phyloP scores from a whole-genome alignment of 306 rosid genomes.

The Oxytropis ochrocephala region DNA sequence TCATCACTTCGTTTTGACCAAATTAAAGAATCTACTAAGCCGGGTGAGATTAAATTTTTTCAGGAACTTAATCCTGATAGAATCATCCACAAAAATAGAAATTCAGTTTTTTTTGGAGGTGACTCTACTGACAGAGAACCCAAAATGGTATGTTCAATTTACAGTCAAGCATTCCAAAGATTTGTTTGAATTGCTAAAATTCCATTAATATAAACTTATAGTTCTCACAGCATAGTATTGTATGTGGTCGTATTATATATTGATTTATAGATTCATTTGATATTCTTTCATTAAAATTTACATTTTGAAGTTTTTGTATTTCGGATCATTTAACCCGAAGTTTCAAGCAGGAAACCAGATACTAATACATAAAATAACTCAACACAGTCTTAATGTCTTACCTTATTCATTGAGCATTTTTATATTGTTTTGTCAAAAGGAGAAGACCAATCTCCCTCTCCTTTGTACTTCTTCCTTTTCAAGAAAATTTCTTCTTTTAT shows the following conservation, averaged over 20 bases:
- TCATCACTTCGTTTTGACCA: constrained; percentile 22
- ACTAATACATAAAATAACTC: neutral
- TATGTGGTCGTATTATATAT: neutral
- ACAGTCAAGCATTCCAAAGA: neutral
- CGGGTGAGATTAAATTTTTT: constrained; percentile 35
- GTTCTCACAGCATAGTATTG: constrained; percentile 10
- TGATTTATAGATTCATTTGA: neutral
- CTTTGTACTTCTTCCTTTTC: constrained; percentile 12
- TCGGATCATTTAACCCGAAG: neutral
- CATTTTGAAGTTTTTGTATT: neutral
- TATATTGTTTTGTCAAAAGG: constrained; percentile 15
- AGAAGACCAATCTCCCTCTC: neutral
- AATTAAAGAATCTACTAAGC: constrained; percentile 32
- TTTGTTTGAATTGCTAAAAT: constrained; percentile 15
- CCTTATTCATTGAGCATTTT: constrained; percentile 14
- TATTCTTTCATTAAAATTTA: constrained; percentile 1
- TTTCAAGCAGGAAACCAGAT: neutral
- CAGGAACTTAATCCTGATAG: constrained; percentile 38
- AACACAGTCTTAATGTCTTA: neutral
- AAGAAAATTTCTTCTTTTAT: constrained; percentile 1
- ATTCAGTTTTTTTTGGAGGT: constrained; percentile 34
- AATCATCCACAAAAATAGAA: constrained; percentile 24
- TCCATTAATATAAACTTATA: neutral
- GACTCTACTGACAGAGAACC: constrained; percentile 27
- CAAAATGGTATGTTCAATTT: constrained; percentile 44